phyloP scores from a whole-genome alignment of 1,284 basidiomycete species.

The Ganoderma boninense region DNA sequence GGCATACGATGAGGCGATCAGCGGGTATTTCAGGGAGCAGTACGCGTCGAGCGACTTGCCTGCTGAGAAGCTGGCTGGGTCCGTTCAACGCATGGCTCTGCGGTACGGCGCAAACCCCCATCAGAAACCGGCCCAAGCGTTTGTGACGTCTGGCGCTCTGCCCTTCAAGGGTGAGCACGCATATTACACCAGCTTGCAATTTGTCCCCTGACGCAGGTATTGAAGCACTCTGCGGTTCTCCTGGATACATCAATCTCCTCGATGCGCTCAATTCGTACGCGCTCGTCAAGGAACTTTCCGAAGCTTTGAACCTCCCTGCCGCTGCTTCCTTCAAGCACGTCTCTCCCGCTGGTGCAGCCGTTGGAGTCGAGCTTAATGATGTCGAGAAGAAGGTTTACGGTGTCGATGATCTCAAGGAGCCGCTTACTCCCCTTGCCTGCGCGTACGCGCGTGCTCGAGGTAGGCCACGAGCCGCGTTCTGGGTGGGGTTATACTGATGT shows the following conservation, averaged over 20 bases:
- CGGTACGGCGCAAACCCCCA: constrained; percentile 99
- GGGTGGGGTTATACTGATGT: background rate
- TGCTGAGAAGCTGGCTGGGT: constrained; percentile 68
- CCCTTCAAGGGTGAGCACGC: constrained; percentile 87
- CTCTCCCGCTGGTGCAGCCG: constrained; percentile 96
- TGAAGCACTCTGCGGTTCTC: constrained; percentile 90
- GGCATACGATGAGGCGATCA: constrained; percentile 94
- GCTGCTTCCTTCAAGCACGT: constrained; percentile 99
- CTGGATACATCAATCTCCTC: constrained; percentile 99
- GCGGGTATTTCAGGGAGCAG: constrained; percentile 96
- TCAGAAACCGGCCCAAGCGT: constrained; percentile 98
- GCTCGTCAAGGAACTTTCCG: constrained; percentile 93
- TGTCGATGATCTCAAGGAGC: constrained; percentile 93
- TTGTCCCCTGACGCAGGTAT: background rate
- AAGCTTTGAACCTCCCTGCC: constrained; percentile 88
- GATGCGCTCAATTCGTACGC: constrained; percentile 98
- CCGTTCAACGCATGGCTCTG: constrained; percentile 86
- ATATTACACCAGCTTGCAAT: background rate
- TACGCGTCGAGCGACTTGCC: constrained; percentile 85
- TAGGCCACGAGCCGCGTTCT: constrained; percentile 40
- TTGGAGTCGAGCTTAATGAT: constrained; percentile 86
- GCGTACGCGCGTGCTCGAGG: constrained; percentile 98
- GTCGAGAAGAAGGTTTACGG: constrained; percentile 96
- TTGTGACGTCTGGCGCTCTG: constrained; percentile 88
- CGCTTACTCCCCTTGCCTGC: constrained; percentile 88